Percentiles rank a stretch among this genome's conserved stretches.
Conservation (phyloP, 768 basidiomycete genomes). For the Hygrophoropsis aurantiaca region DNA sequence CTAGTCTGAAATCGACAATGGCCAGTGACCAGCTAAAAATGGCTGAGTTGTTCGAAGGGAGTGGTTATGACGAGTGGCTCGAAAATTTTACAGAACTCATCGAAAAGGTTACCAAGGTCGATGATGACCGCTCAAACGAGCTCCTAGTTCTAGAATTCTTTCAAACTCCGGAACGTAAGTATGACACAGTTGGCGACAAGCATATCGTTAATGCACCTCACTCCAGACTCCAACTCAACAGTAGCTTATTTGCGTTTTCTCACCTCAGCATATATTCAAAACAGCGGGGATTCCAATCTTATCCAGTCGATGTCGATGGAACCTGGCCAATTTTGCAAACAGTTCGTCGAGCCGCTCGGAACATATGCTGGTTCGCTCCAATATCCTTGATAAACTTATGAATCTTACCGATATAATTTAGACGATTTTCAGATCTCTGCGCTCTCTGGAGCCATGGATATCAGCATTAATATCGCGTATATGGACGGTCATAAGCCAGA, state of each 20-base stretch:
- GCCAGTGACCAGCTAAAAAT: conserved; percentile 50
- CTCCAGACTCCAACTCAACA: conserved; percentile 65
- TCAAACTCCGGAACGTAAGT: conserved; percentile 50
- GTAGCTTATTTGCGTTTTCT: conserved; percentile 80
- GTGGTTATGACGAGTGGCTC: conserved; percentile 77
- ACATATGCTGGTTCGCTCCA: conserved; percentile 66
- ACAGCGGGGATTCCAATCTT: conserved; percentile 58
- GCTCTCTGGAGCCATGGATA: conserved; percentile 61
- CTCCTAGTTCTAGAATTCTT: conserved; percentile 53
- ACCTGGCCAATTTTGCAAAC: conserved; percentile 68
- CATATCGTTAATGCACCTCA: background rate
- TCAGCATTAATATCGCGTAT: conserved; percentile 76
- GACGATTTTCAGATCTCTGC: conserved; percentile 86
- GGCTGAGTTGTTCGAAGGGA: conserved; percentile 62
- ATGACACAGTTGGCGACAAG: background rate
- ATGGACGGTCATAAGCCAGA: conserved; percentile 61
- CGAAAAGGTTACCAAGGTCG: conserved; percentile 38
- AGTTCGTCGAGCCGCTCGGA: conserved; percentile 74
- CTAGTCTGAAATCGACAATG: conserved; percentile 49
- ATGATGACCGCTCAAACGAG: conserved; percentile 32
- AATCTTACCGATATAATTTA: conserved; percentile 19
- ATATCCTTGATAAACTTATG: background rate
- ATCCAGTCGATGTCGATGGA: no score
- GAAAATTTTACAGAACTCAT: conserved; percentile 59
- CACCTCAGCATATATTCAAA: conserved; percentile 79